phyloP scores from a whole-genome alignment of 2,329 filamentous ascomycete species.

The Cladosporium sp. region DNA sequence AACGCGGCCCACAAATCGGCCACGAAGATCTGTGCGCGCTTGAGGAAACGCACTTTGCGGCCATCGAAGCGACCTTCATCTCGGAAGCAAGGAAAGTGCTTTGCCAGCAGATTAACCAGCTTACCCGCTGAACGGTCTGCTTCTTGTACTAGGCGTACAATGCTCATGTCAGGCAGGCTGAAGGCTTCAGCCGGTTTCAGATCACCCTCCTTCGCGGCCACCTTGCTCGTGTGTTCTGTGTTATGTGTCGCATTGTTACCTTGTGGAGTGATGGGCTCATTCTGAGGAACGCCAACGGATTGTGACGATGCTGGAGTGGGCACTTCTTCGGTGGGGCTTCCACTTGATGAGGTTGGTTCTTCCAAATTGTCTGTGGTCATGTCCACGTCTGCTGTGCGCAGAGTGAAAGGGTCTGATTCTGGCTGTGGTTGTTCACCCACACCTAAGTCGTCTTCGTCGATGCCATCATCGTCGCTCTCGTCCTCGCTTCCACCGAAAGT shows the following conservation, averaged over 20 bases:
- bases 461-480: background rate
- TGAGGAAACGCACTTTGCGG: conserved; percentile 75
- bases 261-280: background rate
- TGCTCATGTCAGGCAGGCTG: conserved; percentile 42
- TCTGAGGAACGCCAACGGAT: background rate
- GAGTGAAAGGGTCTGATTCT: background rate
- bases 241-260: background rate
- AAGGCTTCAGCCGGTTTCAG: conserved; percentile 3
- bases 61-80: conserved; percentile 76
- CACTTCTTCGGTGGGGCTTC: background rate
- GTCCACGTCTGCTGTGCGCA: background rate
- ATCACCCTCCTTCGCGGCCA: background rate
- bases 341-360: background rate
- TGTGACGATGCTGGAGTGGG: conserved; percentile 3
- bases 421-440: background rate
- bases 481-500: background rate
- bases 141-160: conserved; percentile 67
- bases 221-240: background rate
- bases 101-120: conserved; percentile 80
- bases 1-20: conserved; percentile 98
- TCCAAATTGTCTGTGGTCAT: background rate
- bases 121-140: conserved; percentile 76
- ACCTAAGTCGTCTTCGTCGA: background rate
- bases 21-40: conserved; percentile 92
- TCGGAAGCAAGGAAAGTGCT: conserved; percentile 79